A percentile compares a stretch with the other conserved stretches of the same genome.
These are phyloP conservation scores for Trichothecium sympodiale DNA, from an alignment of 2,329 filamentous ascomycete genomes.

Conservation along the genomic window DNA sequence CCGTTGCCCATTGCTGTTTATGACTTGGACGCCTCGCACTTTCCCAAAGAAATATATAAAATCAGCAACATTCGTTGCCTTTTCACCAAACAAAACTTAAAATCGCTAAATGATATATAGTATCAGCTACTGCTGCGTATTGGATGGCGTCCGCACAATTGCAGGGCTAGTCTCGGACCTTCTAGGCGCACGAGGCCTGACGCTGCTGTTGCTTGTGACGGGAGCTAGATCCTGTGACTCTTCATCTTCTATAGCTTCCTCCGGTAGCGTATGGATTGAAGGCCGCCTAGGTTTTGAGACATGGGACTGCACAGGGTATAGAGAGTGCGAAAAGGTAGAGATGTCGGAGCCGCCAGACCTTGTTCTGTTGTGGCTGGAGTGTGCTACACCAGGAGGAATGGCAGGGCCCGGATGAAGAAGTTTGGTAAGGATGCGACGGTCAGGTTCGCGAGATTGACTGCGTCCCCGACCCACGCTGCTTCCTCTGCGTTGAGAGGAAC, in stretches of 20 bases:
- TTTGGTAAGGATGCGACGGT: conserved; percentile 9
- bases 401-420: conserved; percentile 38
- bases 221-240: background rate
- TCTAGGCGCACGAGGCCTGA: background rate
- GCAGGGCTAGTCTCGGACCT: background rate
- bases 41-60: no score
- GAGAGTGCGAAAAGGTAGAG: conserved; percentile 1
- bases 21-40: no score
- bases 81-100: no score
- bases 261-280: conserved; percentile 1
- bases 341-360: conserved; percentile 2
- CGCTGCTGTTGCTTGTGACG: background rate
- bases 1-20: no score
- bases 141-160: no score
- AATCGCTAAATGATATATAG: no score
- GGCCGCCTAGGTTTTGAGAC: conserved; percentile 1
- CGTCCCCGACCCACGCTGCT: conserved; percentile 19
- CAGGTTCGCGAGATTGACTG: conserved; percentile 26
- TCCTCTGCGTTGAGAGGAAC: conserved; percentile 13
- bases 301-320: background rate
- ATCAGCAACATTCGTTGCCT: no score
- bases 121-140: no score
- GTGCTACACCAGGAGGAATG: conserved; percentile 18
- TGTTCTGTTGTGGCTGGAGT: conserved; percentile 13
- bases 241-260: conserved; percentile 1